These are phyloP conservation scores for Pulveroboletus sp. DNA, from an alignment of 768 basidiomycete genomes.

Conservation along the genomic window DNA sequence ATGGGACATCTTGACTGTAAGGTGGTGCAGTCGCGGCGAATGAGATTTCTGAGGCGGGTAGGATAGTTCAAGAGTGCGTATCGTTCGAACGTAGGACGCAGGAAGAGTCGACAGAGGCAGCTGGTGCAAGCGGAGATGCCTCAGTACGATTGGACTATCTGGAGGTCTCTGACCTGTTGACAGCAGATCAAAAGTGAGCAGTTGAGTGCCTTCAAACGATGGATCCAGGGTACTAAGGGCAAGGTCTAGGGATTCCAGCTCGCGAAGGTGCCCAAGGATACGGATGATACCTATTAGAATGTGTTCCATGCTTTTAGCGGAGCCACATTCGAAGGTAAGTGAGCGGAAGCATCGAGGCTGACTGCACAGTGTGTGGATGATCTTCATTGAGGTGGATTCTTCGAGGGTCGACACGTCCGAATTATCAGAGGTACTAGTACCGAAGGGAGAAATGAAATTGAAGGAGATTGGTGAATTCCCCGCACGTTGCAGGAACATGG, in stretches of 20 bases:
- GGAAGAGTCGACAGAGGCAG: slow-evolving; percentile 39
- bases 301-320: slow-evolving; percentile 26
- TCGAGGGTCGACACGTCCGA: slow-evolving; percentile 16
- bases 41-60: slow-evolving; percentile 32
- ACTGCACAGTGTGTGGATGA: slow-evolving; percentile 22
- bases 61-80: slow-evolving; percentile 40
- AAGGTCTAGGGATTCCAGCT: slow-evolving; percentile 29
- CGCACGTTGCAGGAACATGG: slow-evolving; percentile 36
- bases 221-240: slow-evolving; percentile 23
- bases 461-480: slow-evolving; percentile 32
- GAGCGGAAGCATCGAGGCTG: slow-evolving; percentile 30
- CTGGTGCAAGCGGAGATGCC: slow-evolving; percentile 38
- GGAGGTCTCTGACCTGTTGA: slow-evolving; percentile 6
- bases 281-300: slow-evolving; percentile 20
- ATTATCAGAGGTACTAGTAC: slow-evolving; percentile 3
- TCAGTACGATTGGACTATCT: slow-evolving; percentile 12
- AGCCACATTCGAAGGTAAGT: slow-evolving; percentile 32
- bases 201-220: slow-evolving; percentile 24
- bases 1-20: slow-evolving; percentile 37
- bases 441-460: slow-evolving; percentile 27
- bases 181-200: slow-evolving; percentile 19
- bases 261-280: slow-evolving; percentile 14
- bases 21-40: slow-evolving; percentile 23
- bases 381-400: slow-evolving; percentile 14
- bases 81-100: slow-evolving; percentile 33